Evolutionary conservation across 495 filamentous ascomycete genomes (phyloP).

Genomic region (Aspergillus diversus): DNA sequence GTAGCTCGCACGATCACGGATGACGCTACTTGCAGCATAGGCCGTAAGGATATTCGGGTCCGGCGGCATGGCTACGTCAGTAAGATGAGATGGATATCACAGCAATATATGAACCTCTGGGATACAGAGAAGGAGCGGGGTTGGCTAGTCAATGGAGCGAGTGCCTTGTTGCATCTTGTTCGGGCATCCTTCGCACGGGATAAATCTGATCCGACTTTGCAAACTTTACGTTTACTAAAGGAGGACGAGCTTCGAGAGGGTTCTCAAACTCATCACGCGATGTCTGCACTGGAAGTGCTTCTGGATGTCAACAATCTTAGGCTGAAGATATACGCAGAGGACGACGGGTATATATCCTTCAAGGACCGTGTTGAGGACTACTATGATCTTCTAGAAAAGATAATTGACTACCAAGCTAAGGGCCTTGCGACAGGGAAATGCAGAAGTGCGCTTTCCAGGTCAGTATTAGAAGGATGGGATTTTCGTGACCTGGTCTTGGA

Average conservation of each 20-base stretch:
- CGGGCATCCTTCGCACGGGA: slow-evolving; percentile 35
- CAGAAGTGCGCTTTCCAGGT: slow-evolving; percentile 15
- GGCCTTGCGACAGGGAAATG: neutral
- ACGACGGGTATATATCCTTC: slow-evolving; percentile 21
- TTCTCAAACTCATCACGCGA: neutral
- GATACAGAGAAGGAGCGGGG: slow-evolving; percentile 38
- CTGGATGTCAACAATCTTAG: slow-evolving; percentile 24
- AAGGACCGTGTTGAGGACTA: slow-evolving; percentile 28
- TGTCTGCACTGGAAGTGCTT: slow-evolving; percentile 24
- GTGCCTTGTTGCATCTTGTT: slow-evolving; percentile 43
- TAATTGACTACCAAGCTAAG: slow-evolving; percentile 32
- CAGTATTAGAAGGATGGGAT: slow-evolving; percentile 38
- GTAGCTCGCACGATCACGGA: slow-evolving; percentile 3
- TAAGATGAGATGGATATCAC: slow-evolving; percentile 29
- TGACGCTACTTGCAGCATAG: neutral
- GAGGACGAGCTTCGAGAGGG: slow-evolving; percentile 10
- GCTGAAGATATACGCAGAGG: slow-evolving; percentile 23
- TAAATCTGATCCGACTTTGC: slow-evolving; percentile 20
- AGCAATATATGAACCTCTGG: slow-evolving; percentile 37
- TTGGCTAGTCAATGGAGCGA: slow-evolving; percentile 44
- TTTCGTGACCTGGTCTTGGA: slow-evolving; percentile 35
- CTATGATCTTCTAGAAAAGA: slow-evolving; percentile 33
- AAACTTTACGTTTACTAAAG: slow-evolving; percentile 16
- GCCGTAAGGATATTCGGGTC: slow-evolving; percentile 15
- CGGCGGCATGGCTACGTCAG: slow-evolving; percentile 14